These are phyloP conservation scores for Tetrahymena borealis DNA, from an alignment of 73 alveolate genomes.

Conservation along the genomic window DNA sequence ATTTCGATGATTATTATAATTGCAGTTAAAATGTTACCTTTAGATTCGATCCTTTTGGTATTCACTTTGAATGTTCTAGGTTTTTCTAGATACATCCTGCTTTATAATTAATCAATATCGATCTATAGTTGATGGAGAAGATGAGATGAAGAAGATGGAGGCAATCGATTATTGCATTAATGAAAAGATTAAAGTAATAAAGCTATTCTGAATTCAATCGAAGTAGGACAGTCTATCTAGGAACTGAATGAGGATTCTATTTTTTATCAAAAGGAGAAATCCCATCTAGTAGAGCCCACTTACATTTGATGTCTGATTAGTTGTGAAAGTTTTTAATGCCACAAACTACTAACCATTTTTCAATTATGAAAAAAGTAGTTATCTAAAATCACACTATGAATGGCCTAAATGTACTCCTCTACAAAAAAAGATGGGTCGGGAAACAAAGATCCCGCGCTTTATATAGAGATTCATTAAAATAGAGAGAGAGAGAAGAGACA, in stretches of 20 bases:
- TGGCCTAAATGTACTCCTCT: neutral
- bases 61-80: neutral
- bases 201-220: neutral
- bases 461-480: neutral
- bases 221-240: neutral
- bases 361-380: neutral
- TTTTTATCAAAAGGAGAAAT: neutral
- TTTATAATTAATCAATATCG: neutral
- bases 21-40: neutral
- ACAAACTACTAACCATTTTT: neutral
- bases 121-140: neutral
- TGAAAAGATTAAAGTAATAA: too few species aligned
- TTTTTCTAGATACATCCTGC: slow-evolving; percentile 2
- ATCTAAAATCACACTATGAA: neutral
- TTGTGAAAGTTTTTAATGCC: neutral
- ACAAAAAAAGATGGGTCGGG: neutral
- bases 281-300: slow-evolving; percentile 2
- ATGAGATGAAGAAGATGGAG: neutral
- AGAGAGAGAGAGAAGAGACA: neutral
- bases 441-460: neutral
- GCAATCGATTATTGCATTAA: neutral
- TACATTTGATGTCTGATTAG: neutral
- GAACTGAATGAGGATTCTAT: neutral
- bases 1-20: neutral
- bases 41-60: neutral